Evolutionary conservation across 352 stramenopile genomes (phyloP), one percentile per base, ranked within the genome.

Genomic region (Aphanomyces invadans): DNA sequence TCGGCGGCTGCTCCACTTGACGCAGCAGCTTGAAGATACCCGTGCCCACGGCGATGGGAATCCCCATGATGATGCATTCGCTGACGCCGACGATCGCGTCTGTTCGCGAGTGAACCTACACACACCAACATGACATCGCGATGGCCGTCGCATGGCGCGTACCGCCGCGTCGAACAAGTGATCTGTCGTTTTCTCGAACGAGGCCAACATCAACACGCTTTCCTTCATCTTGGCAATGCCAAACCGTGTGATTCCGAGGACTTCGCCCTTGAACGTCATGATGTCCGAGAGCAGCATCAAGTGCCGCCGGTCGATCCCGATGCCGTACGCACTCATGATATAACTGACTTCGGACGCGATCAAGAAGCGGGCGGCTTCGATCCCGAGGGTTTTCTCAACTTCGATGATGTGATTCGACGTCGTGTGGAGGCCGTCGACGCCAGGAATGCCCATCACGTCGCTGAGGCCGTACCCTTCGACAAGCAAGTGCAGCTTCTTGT

Each of bases 1-100:
- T 73, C 21, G 72, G 68, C 5, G 85, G 85, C 71, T 89, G 89
- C 17, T 92, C 83, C 0, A 92, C 85, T 66, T 91, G 79, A 45
- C 83, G 83, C 48, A 98, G 71, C 28, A 99, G 75, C 71, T 98
- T 98, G 78, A 99, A 99, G 36, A 99, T 86, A 38, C 97, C 97
- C 29, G 97, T 99, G 39, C 97, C 97, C 53, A 99, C 68, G 7
- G 93, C 95, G 68, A 99, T 98, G 39, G 96, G 96, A 52, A 98
- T 98, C n/a, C 97, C 97, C 96, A 99, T 99, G 76, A 99, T 99
- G 74, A 99, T 99, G 70, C 97, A 99, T 79, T 99, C 92, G 49
- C 92, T 98, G 55, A 99, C 97, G 38, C 97, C 97, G 28, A 98
- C 95, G 74, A 99, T 99, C 21, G 92, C 87, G 72, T 99, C 97